Evolutionary conservation across 345 rosid species (phyloP).

Genomic region (Hibiscus trionum): DNA sequence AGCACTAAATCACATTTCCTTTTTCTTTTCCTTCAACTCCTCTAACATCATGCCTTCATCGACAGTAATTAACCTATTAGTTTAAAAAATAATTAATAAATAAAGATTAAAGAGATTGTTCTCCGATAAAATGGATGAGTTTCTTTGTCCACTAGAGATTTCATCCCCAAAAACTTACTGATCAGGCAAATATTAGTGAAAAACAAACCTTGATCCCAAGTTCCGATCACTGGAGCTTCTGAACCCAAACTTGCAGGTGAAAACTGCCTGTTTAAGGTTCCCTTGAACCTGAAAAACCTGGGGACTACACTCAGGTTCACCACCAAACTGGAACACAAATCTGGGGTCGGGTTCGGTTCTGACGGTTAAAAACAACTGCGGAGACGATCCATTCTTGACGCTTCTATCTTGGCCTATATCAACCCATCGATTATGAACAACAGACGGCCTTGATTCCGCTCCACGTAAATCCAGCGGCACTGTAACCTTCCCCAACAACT

Average conservation of each 20-base stretch:
- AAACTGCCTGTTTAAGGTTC: slow-evolving; percentile 71
- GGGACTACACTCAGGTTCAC: slow-evolving; percentile 92
- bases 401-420: slow-evolving; percentile 23
- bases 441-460: slow-evolving; percentile 41
- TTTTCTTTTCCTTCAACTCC: too few species aligned
- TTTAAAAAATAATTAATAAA: too few species aligned
- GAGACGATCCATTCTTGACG: slow-evolving; percentile 25
- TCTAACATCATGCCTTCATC: too few species aligned
- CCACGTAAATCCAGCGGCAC: slow-evolving; percentile 53
- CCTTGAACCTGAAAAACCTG: slow-evolving; percentile 94
- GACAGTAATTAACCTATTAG: too few species aligned
- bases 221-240: too few species aligned
- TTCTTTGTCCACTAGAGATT: too few species aligned
- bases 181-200: too few species aligned
- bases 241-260: slow-evolving; percentile 86
- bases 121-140: too few species aligned
- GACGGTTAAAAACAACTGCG: slow-evolving; percentile 45
- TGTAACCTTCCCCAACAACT: slow-evolving; percentile 47
- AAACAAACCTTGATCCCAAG: too few species aligned
- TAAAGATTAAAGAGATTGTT: too few species aligned
- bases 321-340: slow-evolving; percentile 77
- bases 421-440: slow-evolving; percentile 75
- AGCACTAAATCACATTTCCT: too few species aligned
- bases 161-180: too few species aligned
- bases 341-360: slow-evolving; percentile 83